phyloP scores from a whole-genome alignment of 352 stramenopile genomes.

The Globisporangium lucens region DNA sequence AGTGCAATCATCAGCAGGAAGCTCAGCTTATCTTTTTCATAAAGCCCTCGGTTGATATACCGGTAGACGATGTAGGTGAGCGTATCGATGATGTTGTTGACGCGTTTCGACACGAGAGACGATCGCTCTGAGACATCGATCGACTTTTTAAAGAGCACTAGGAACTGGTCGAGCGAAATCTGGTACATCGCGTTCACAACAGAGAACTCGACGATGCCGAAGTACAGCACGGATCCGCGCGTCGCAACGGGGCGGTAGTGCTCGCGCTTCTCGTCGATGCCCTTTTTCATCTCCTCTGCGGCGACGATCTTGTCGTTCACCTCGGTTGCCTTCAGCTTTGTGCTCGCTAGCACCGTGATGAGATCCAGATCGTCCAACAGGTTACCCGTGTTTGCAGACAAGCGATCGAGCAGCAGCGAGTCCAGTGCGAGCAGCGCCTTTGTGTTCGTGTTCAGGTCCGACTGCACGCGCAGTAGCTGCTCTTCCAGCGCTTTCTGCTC shows the following conservation, averaged over 20 bases:
- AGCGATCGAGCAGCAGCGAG: slow-evolving; percentile 76
- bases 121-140: slow-evolving; percentile 86
- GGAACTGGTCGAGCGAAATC: slow-evolving; percentile 88
- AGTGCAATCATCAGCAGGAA: slow-evolving; percentile 69
- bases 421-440: slow-evolving; percentile 86
- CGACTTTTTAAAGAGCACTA: slow-evolving; percentile 76
- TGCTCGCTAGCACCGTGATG: slow-evolving; percentile 82
- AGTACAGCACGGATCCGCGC: slow-evolving; percentile 87
- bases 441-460: slow-evolving; percentile 83
- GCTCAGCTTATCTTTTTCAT: slow-evolving; percentile 70
- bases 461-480: slow-evolving; percentile 83
- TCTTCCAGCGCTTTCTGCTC: slow-evolving; percentile 90
- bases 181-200: slow-evolving; percentile 92
- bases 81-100: slow-evolving; percentile 84
- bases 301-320: slow-evolving; percentile 90
- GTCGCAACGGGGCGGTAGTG: slow-evolving; percentile 89
- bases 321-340: slow-evolving; percentile 88
- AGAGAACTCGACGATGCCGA: slow-evolving; percentile 86
- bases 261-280: slow-evolving; percentile 91
- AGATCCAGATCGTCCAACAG: slow-evolving; percentile 88
- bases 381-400: slow-evolving; percentile 87
- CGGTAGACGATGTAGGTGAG: slow-evolving; percentile 82
- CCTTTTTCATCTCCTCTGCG: slow-evolving; percentile 81
- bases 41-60: slow-evolving; percentile 74
- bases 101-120: slow-evolving; percentile 76